These are phyloP conservation scores for Thyridium curvatum DNA, from an alignment of 2,329 filamentous ascomycete genomes.

Conservation along the genomic window DNA sequence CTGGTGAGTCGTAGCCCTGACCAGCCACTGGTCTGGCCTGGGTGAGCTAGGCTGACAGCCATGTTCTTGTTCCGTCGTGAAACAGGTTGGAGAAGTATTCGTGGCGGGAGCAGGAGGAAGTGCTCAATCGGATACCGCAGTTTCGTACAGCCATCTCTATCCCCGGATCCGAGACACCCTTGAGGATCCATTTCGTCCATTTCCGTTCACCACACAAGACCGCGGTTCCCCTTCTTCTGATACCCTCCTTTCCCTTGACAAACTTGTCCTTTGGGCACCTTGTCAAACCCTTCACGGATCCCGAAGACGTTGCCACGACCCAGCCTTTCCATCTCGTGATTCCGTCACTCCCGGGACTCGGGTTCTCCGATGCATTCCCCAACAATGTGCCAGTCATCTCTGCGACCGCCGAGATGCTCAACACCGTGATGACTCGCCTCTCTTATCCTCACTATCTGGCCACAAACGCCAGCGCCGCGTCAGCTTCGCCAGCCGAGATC, in stretches of 20 bases:
- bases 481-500: constrained; percentile 37
- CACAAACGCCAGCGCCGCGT: constrained; percentile 44
- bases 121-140: constrained; percentile 57
- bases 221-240: constrained; percentile 57
- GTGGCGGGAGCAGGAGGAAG: constrained; percentile 54
- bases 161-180: constrained; percentile 26
- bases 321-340: constrained; percentile 61
- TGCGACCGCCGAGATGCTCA: constrained; percentile 48
- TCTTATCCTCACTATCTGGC: constrained; percentile 53
- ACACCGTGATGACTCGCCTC: constrained; percentile 53
- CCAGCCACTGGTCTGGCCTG: not conserved
- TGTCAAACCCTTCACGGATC: constrained; percentile 46
- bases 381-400: constrained; percentile 41
- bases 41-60: too few relatives aligned
- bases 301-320: constrained; percentile 32
- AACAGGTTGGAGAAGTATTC: constrained; percentile 56
- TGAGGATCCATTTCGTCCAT: constrained; percentile 62
- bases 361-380: constrained; percentile 58
- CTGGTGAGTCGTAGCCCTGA: constrained; percentile 37
- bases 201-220: constrained; percentile 42
- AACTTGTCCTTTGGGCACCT: constrained; percentile 55
- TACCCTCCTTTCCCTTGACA: constrained; percentile 60
- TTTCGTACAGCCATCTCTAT: constrained; percentile 50
- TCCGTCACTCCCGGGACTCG: constrained; percentile 59
- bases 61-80: too few relatives aligned